phyloP scores from a whole-genome alignment of 768 basidiomycete genomes.

The Suillus subaureus region DNA sequence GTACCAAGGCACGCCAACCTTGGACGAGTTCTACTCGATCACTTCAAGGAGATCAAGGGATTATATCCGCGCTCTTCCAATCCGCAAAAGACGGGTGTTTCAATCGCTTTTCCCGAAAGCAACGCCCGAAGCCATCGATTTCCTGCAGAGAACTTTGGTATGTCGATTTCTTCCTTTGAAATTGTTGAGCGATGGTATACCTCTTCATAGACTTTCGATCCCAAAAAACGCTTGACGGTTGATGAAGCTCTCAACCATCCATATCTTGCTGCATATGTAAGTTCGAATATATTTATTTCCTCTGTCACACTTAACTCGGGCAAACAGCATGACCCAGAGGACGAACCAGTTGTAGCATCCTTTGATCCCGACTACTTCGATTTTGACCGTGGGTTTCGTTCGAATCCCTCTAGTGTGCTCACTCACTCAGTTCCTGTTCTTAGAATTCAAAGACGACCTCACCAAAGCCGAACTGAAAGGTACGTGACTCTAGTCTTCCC shows the following conservation, averaged over 20 bases:
- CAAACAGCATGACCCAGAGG: slow-evolving; percentile 78
- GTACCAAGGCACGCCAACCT: slow-evolving; percentile 68
- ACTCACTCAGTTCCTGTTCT: slow-evolving; percentile 13
- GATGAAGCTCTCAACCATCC: slow-evolving; percentile 84
- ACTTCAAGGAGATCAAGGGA: slow-evolving; percentile 83
- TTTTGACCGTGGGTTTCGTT: slow-evolving; percentile 68
- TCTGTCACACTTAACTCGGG: slow-evolving; percentile 9
- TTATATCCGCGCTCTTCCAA: slow-evolving; percentile 85
- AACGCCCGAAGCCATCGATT: slow-evolving; percentile 70
- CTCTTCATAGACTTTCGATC: slow-evolving; percentile 72
- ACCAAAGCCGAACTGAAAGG: slow-evolving; percentile 76
- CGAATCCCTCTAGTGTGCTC: neutral
- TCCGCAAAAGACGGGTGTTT: slow-evolving; percentile 76
- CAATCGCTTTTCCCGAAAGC: slow-evolving; percentile 76
- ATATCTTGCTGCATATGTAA: slow-evolving; percentile 75
- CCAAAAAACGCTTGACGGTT: slow-evolving; percentile 81
- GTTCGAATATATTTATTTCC: slow-evolving; percentile 23
- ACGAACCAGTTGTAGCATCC: slow-evolving; percentile 82
- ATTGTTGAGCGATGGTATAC: slow-evolving; percentile 4
- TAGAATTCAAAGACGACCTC: slow-evolving; percentile 74
- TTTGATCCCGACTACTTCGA: slow-evolving; percentile 88
- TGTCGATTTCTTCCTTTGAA: slow-evolving; percentile 38
- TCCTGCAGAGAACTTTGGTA: slow-evolving; percentile 71
- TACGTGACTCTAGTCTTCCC: slow-evolving; percentile 1
- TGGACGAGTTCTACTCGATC: slow-evolving; percentile 92